Conservation (phyloP, 139 green algal genomes). For the Edaphochlamys debaryana region DNA sequence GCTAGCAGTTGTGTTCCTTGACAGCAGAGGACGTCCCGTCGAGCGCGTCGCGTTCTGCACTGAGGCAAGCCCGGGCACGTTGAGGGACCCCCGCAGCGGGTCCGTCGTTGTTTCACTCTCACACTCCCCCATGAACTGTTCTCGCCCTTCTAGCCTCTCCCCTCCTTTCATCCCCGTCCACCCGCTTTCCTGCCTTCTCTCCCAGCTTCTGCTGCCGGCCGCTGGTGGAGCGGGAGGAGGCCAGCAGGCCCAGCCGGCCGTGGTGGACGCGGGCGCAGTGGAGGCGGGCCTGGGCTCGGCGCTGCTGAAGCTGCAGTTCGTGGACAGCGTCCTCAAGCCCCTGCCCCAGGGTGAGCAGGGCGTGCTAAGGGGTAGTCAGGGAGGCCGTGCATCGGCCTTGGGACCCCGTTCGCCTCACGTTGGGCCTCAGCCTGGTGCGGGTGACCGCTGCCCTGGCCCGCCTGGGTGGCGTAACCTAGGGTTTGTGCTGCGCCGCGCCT, state of each 20-base stretch:
- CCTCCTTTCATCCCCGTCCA: too few relatives aligned
- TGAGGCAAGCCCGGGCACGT: conserved; percentile 21
- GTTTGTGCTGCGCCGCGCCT: background rate
- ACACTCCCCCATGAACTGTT: too few relatives aligned
- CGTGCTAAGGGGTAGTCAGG: too few relatives aligned
- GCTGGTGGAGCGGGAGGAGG: conserved; percentile 19
- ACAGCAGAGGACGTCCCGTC: conserved; percentile 4
- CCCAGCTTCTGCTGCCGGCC: background rate
- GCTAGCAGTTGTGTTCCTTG: conserved; percentile 56
- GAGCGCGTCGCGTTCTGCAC: conserved; percentile 55
- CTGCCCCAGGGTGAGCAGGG: conserved; percentile 51
- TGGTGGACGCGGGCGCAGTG: conserved; percentile 42
- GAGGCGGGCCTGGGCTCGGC: conserved; percentile 41
- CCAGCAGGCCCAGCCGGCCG: background rate
- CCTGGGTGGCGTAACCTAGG: too few relatives aligned
- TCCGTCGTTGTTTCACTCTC: too few relatives aligned
- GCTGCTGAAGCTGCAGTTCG: conserved; percentile 58
- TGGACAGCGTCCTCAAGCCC: conserved; percentile 51
- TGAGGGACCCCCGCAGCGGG: too few relatives aligned
- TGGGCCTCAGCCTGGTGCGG: too few relatives aligned
- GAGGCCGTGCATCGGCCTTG: too few relatives aligned
- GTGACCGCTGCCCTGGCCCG: too few relatives aligned
- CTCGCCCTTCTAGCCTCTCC: too few relatives aligned
- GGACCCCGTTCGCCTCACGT: too few relatives aligned
- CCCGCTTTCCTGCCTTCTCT: background rate